phyloP scores from a whole-genome alignment of 768 basidiomycete species.

The Naganishia vishniacii region DNA sequence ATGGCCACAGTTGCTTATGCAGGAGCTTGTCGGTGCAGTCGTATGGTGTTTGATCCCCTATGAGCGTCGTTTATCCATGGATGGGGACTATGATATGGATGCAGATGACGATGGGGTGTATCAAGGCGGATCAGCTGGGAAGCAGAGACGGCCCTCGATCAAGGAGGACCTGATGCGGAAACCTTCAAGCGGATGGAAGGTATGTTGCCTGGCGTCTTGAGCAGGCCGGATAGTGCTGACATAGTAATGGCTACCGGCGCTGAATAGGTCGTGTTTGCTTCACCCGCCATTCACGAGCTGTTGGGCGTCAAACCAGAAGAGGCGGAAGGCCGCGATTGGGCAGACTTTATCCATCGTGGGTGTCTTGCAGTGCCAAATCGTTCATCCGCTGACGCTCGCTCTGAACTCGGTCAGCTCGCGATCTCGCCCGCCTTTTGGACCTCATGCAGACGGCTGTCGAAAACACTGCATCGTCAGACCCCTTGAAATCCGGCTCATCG shows the following conservation, averaged over 20 bases:
- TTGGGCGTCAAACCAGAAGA: slow-evolving; percentile 39
- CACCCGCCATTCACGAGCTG: slow-evolving; percentile 41
- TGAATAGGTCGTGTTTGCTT: slow-evolving; percentile 36
- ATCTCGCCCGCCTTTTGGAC: slow-evolving; percentile 25
- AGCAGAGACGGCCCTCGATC: slow-evolving; percentile 9
- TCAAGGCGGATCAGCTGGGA: neutral
- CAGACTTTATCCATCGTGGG: slow-evolving; percentile 42
- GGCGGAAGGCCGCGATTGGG: slow-evolving; percentile 42
- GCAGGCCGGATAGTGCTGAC: neutral
- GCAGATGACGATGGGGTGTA: neutral
- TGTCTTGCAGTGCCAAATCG: neutral
- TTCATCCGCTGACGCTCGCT: neutral
- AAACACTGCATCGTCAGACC: slow-evolving; percentile 7
- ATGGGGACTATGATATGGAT: slow-evolving; percentile 10
- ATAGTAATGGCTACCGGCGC: neutral
- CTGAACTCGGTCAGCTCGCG: slow-evolving; percentile 23
- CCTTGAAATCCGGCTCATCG: neutral
- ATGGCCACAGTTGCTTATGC: slow-evolving; percentile 46
- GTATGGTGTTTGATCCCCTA: slow-evolving; percentile 46
- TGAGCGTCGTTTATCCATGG: slow-evolving; percentile 7
- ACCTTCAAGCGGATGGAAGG: slow-evolving; percentile 32
- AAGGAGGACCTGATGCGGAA: slow-evolving; percentile 10
- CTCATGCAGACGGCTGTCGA: slow-evolving; percentile 19
- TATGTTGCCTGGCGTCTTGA: neutral
- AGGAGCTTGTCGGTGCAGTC: slow-evolving; percentile 42